Percentiles rank a stretch among this genome's conserved stretches.
These are phyloP conservation scores for Aspergillaceae sp. DNA, from an alignment of 2,329 filamentous ascomycete genomes.

Conservation along the genomic window DNA sequence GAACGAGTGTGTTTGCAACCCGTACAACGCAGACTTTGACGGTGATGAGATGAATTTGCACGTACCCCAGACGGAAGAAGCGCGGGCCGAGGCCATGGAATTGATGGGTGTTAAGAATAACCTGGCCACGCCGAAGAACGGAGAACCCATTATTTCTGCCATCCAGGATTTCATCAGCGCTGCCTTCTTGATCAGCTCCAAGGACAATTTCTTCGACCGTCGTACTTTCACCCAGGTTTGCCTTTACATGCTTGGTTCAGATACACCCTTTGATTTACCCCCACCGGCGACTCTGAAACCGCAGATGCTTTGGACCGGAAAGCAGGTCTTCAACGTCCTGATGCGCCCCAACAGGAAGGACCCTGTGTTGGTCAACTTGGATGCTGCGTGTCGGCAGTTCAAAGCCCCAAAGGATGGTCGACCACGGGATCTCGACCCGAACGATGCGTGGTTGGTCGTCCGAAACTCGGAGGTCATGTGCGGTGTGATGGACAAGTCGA, in stretches of 20 bases:
- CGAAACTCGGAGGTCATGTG: conserved; percentile 98
- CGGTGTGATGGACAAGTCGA: conserved; percentile 94
- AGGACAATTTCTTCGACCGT: conserved; percentile 86
- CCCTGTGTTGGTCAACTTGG: conserved; percentile 78
- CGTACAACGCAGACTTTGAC: conserved; percentile 98
- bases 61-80: conserved; percentile 95
- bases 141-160: conserved; percentile 95
- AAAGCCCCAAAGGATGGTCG: conserved; percentile 32
- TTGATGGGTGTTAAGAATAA: conserved; percentile 99
- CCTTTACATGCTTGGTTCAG: conserved; percentile 83
- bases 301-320: conserved; percentile 85
- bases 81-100: conserved; percentile 86
- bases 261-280: conserved; percentile 71
- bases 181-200: conserved; percentile 80
- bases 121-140: conserved; percentile 89
- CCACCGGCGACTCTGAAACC: conserved; percentile 82
- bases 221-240: conserved; percentile 83
- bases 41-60: conserved; percentile 99
- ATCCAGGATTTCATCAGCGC: conserved; percentile 99
- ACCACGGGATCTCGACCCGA: conserved; percentile 60
- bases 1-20: conserved; percentile 96
- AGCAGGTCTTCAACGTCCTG: conserved; percentile 87
- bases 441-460: conserved; percentile 85
- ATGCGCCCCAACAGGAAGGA: conserved; percentile 83
- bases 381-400: conserved; percentile 80